Evolutionary conservation across 352 stramenopile species (phyloP).

Genomic region (Pythium brassicae): DNA sequence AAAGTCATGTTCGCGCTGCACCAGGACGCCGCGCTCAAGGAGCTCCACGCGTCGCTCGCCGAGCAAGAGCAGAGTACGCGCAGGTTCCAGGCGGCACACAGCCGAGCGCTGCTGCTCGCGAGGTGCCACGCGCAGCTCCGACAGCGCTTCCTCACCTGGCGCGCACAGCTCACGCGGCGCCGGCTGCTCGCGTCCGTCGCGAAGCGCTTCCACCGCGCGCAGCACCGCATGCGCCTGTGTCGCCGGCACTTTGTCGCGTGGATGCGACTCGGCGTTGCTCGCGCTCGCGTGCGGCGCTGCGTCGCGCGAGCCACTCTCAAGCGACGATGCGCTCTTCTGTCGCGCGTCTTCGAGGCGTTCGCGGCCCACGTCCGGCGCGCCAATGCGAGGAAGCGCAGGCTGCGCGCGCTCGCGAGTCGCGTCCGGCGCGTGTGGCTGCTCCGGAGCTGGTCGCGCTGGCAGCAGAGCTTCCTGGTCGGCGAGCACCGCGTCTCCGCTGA

Average conservation of each 20-base stretch:
- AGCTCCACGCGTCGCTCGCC: conserved; percentile 23
- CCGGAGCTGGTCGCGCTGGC: conserved; percentile 19
- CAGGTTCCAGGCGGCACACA: conserved; percentile 18
- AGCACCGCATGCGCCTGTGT: conserved; percentile 5
- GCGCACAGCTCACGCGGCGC: conserved; percentile 8
- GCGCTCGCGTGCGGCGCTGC: background rate
- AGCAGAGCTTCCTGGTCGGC: background rate
- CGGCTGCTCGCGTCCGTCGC: conserved; percentile 17
- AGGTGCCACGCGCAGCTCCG: conserved; percentile 15
- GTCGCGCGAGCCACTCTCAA: background rate
- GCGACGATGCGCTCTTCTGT: background rate
- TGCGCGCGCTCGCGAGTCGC: conserved; percentile 16
- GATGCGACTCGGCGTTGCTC: conserved; percentile 8
- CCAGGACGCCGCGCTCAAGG: conserved; percentile 25
- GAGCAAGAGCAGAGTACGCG: conserved; percentile 19
- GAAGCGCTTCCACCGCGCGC: conserved; percentile 16
- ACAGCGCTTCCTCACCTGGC: conserved; percentile 15
- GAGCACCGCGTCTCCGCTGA: background rate
- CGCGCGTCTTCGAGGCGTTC: conserved; percentile 10
- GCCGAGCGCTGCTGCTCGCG: conserved; percentile 6
- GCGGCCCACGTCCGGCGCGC: conserved; percentile 4
- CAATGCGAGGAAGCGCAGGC: conserved; percentile 13
- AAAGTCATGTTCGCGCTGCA: conserved; percentile 25
- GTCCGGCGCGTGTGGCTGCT: conserved; percentile 13
- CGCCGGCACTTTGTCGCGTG: conserved; percentile 16